Base-by-base conservation (phyloP, 768 basidiomycete genomes). In the Mycena olivaceomarginata region DNA sequence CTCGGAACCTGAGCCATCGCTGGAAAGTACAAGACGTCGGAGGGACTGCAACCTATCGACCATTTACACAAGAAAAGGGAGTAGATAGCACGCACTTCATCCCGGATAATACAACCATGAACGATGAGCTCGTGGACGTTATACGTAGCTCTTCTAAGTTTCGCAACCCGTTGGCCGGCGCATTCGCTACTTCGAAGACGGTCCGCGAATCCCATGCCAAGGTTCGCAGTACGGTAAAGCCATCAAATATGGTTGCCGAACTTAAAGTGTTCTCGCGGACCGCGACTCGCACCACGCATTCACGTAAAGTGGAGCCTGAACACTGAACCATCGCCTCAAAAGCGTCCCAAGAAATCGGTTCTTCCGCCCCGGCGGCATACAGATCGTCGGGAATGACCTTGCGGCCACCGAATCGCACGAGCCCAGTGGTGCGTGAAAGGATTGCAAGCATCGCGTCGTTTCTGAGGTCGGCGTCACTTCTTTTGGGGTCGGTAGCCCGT, bases 371-470 rank as follows among this genome's bases (percentile, higher is more conserved):
- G 22, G 37, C 11, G 16, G n/a, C 37, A 18, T 7, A 60, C 20
- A 6, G 20, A 11, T 4, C n/a, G 37, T n/a, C 15, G n/a, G n/a
- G 18, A 40, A 41, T n/a, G 39, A 15, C 8, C 4, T 15, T 10
- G 13, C 13, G 9, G 11, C 9, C 39, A 9, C 1, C 15, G n/a
- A 71, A 2, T 41, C 39, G 41, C 22, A 18, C 25, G 16, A 62
- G 70, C 16, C 59, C 43, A 63, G 5, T 62, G 2, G 70, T 63
- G 18, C 25, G 60, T 10, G 70, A 71, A 40, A 70, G 68, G n/a
- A 70, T 39, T 37, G 59, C 9, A 20, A 51, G 16, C 48, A 51
- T 31, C 31, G 31, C 31, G 31, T 31, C 31, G 31, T 3, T 31
- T 31, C 31, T 31, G 31, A 31, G 31, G 31, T 31, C 31, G 31